phyloP scores from a whole-genome alignment of 192 early-diverging fungal genomes.

The Pilobolus umbonatus region DNA sequence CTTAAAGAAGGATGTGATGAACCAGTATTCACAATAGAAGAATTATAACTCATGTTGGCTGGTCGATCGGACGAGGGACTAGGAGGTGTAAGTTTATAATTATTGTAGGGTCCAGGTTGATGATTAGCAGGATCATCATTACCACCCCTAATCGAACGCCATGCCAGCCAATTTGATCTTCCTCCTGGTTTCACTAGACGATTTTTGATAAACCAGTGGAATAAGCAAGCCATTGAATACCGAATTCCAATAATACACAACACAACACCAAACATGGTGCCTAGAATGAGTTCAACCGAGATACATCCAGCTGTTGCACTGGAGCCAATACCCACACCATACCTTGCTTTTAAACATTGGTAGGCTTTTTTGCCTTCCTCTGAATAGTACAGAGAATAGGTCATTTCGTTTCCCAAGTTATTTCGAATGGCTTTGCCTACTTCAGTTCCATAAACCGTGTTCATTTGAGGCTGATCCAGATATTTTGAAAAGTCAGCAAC shows the following conservation, averaged over 20 bases:
- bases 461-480: neutral
- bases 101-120: slow-evolving; percentile 26
- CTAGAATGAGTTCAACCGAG: slow-evolving; percentile 50
- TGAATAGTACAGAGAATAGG: slow-evolving; percentile 19
- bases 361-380: slow-evolving; percentile 31
- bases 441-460: slow-evolving; percentile 15
- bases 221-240: slow-evolving; percentile 58
- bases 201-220: slow-evolving; percentile 54
- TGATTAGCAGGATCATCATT: slow-evolving; percentile 29
- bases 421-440: slow-evolving; percentile 12
- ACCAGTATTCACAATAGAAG: neutral
- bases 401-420: slow-evolving; percentile 27
- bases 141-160: slow-evolving; percentile 34
- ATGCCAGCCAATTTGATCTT: slow-evolving; percentile 47
- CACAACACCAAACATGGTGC: slow-evolving; percentile 48
- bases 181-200: slow-evolving; percentile 44
- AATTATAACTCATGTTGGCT: neutral
- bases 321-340: slow-evolving; percentile 43
- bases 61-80: neutral
- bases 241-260: slow-evolving; percentile 51
- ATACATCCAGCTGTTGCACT: slow-evolving; percentile 56
- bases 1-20: neutral
- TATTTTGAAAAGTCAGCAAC: slow-evolving; percentile 17
- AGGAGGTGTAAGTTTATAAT: slow-evolving; percentile 7
- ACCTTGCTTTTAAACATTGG: slow-evolving; percentile 43